Evolutionary conservation across 2,329 filamentous ascomycete genomes (phyloP).

Genomic region (Arachnomyces sp.): DNA sequence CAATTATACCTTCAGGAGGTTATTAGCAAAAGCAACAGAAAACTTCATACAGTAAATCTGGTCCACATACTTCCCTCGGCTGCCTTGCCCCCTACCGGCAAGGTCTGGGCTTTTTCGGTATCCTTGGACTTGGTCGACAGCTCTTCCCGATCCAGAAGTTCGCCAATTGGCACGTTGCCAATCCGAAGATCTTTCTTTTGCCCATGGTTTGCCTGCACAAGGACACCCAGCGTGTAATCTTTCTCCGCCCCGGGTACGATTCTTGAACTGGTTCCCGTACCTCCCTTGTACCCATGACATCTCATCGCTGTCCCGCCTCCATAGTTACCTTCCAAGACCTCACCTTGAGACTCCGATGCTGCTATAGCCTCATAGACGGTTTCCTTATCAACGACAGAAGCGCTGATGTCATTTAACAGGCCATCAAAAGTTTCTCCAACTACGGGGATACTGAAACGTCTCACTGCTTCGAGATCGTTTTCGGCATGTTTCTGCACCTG

Average conservation of each 20-base stretch:
- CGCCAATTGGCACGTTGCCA: conserved; percentile 55
- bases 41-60: conserved; percentile 7
- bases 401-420: conserved; percentile 50
- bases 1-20: not conserved
- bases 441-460: conserved; percentile 50
- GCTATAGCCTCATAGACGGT: conserved; percentile 50
- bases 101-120: conserved; percentile 8
- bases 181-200: conserved; percentile 50
- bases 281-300: conserved; percentile 59
- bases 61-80: conserved; percentile 9
- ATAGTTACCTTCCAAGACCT: conserved; percentile 54
- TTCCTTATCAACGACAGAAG: conserved; percentile 48
- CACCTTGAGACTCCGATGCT: conserved; percentile 38
- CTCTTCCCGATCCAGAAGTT: conserved; percentile 45
- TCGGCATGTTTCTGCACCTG: conserved; percentile 44
- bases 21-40: no score
- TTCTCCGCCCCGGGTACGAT: conserved; percentile 44
- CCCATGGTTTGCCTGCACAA: conserved; percentile 63
- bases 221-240: conserved; percentile 52
- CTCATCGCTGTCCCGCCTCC: conserved; percentile 64
- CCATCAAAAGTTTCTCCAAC: conserved; percentile 60
- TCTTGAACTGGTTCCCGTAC: conserved; percentile 56
- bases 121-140: conserved; percentile 24
- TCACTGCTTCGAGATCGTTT: conserved; percentile 37
- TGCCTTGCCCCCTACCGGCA: not conserved